Evolutionary conservation across 306 rosid genomes (phyloP).

Genomic region (Casuarina cunninghamiana): DNA sequence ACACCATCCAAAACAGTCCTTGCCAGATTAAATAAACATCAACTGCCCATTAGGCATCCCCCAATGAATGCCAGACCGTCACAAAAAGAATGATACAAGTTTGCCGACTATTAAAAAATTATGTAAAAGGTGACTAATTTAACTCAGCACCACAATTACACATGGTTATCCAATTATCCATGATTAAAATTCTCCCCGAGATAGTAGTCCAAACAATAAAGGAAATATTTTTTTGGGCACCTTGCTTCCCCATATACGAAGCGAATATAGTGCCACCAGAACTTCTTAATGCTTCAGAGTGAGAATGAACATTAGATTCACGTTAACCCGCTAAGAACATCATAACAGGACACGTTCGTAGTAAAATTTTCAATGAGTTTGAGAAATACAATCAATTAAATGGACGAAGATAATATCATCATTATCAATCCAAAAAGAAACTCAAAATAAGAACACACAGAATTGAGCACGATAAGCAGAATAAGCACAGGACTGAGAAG

Average conservation of each 20-base stretch:
- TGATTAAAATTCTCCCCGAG: neutral
- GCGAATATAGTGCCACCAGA: neutral
- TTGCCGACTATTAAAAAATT: neutral
- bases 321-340: neutral
- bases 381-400: neutral
- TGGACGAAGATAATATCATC: neutral
- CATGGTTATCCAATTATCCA: too few species aligned
- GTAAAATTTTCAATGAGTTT: neutral
- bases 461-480: constrained; percentile 4
- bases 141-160: neutral
- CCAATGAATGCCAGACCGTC: neutral
- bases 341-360: neutral
- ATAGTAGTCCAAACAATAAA: neutral
- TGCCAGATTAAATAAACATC: neutral
- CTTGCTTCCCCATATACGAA: neutral
- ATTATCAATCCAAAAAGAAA: neutral
- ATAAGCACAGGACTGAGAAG: neutral
- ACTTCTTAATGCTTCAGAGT: neutral
- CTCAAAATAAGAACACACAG: neutral
- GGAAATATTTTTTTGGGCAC: neutral
- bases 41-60: neutral
- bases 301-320: neutral
- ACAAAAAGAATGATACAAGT: neutral
- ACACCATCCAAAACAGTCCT: neutral
- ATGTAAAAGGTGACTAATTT: neutral